These are phyloP conservation scores for Candida argentea DNA, from an alignment of 805 yeast genomes.

Conservation along the genomic window DNA sequence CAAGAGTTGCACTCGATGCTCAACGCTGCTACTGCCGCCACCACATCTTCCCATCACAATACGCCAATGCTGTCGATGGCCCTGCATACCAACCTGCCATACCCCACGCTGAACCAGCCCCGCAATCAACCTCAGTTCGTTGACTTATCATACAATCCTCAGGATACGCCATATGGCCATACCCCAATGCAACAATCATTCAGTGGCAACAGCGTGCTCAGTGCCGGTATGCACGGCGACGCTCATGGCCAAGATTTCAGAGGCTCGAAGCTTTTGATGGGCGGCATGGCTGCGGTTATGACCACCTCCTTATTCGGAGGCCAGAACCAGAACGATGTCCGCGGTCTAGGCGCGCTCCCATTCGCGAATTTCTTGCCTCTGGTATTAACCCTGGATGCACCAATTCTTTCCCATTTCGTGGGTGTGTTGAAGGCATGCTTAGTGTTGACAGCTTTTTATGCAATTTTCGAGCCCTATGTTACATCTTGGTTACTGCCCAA, in stretches of 20 bases:
- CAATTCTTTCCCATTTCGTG: slow-evolving; percentile 6
- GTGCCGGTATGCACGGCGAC: slow-evolving; percentile 6
- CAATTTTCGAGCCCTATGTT: slow-evolving; percentile 5
- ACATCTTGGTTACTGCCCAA: not conserved
- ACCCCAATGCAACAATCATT: slow-evolving; percentile 9
- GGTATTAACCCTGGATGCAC: slow-evolving; percentile 6
- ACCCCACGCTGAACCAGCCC: slow-evolving; percentile 1
- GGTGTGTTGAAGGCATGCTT: slow-evolving; percentile 5
- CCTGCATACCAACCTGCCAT: slow-evolving; percentile 7
- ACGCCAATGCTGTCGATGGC: slow-evolving; percentile 3
- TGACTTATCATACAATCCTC: slow-evolving; percentile 14
- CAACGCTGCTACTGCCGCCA: slow-evolving; percentile 18
- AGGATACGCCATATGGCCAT: slow-evolving; percentile 10
- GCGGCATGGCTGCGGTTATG: slow-evolving; percentile 55
- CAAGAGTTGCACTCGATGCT: slow-evolving; percentile 27
- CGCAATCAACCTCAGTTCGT: slow-evolving; percentile 1
- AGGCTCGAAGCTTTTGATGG: slow-evolving; percentile 41
- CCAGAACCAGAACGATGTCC: slow-evolving; percentile 27
- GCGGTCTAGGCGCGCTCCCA: slow-evolving; percentile 41
- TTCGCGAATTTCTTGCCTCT: slow-evolving; percentile 9
- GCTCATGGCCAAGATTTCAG: slow-evolving; percentile 8
- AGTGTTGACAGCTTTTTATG: slow-evolving; percentile 5
- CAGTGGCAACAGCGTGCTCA: slow-evolving; percentile 4
- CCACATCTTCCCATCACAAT: too few species aligned
- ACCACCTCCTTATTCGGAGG: slow-evolving; percentile 53